These are phyloP conservation scores for Calonectria montana DNA, from an alignment of 2,329 filamentous ascomycete species.

Conservation along the genomic window DNA sequence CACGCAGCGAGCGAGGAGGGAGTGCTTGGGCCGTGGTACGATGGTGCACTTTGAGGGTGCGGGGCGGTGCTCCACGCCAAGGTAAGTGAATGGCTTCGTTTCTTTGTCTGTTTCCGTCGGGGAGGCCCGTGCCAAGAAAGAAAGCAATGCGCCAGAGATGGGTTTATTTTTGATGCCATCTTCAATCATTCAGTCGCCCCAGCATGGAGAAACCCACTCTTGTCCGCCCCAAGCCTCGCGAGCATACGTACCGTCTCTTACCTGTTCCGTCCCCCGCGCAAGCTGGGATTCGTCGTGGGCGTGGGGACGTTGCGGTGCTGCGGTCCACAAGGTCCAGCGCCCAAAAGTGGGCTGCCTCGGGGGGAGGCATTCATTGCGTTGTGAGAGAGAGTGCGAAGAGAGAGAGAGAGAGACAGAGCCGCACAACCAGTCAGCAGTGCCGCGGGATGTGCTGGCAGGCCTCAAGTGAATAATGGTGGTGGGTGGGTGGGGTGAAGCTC, in stretches of 20 bases:
- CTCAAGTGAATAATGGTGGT: background rate
- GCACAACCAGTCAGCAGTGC: background rate
- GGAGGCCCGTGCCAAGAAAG: slow-evolving; percentile 15
- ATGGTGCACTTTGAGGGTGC: slow-evolving; percentile 36
- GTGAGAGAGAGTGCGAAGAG: background rate
- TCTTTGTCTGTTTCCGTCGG: slow-evolving; percentile 28
- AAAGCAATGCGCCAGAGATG: background rate
- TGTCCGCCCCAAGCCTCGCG: slow-evolving; percentile 4
- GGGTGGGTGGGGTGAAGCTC: background rate
- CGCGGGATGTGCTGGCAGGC: background rate
- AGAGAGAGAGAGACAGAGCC: background rate
- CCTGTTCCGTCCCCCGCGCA: slow-evolving; percentile 2
- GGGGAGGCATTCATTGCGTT: background rate
- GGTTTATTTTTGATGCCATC: background rate
- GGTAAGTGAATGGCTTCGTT: slow-evolving; percentile 29
- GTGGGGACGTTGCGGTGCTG: background rate
- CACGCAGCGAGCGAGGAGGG: background rate
- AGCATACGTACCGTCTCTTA: slow-evolving; percentile 18
- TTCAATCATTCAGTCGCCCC: background rate
- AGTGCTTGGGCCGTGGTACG: slow-evolving; percentile 29
- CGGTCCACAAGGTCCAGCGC: background rate
- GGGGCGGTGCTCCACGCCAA: slow-evolving; percentile 32
- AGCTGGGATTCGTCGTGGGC: slow-evolving; percentile 17
- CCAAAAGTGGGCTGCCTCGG: slow-evolving; percentile 10
- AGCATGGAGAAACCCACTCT: background rate